Base-by-base conservation (phyloP, 176 grass and related monocot genomes). In the Bolboschoenus planiculmis region DNA sequence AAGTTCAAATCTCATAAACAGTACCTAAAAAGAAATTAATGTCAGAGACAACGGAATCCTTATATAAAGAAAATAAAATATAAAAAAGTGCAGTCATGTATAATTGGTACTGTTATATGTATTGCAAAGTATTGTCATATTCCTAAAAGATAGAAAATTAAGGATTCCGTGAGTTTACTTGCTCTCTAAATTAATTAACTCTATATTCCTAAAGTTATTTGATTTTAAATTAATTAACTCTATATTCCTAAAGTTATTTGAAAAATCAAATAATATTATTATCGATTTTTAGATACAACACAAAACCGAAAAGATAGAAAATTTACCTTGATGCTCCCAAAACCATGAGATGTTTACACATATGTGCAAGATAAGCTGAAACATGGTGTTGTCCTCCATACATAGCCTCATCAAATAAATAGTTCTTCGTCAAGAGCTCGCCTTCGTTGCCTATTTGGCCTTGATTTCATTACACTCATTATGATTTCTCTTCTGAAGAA, bases 321-420 rank as follows among this genome's bases (percentile, higher is more conserved):
- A 9, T 72, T 47, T 73, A 73, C 42, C 70, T 74, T 48, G 13
- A 48, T 74, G 63, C 34, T n/a, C 34, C 16, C 3, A 37, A 37
- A 39, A 65, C 27, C 27, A 18, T n/a, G n/a, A n/a, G n/a, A n/a
- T 18, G 61, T 35, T 34, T 31, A 64, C 13, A 31, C 3, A 67
- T 67, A 20, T 8, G 39, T 67, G 42, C 23, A 74, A 74, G 42
- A 48, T 14, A 81, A 76, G 24, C 31, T 85, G 70, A 76, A 78
- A 78, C 60, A 70, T 50, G 84, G 57, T 85, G 84, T 79, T 50
- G 42, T 85, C 27, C 55, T 86, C 84, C 76, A 81, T 71, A 79
- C 84, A 37, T 63, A 72, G 21, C 84, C 60, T 86, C 67, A 47
- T 79, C 84, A 86, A 81, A 58, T 81, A 31, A 62, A 57, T 79